Percentiles rank a stretch among this genome's conserved stretches.
These are phyloP conservation scores for Kwoniella botswanensis DNA, from an alignment of 768 basidiomycete species.

Conservation along the genomic window DNA sequence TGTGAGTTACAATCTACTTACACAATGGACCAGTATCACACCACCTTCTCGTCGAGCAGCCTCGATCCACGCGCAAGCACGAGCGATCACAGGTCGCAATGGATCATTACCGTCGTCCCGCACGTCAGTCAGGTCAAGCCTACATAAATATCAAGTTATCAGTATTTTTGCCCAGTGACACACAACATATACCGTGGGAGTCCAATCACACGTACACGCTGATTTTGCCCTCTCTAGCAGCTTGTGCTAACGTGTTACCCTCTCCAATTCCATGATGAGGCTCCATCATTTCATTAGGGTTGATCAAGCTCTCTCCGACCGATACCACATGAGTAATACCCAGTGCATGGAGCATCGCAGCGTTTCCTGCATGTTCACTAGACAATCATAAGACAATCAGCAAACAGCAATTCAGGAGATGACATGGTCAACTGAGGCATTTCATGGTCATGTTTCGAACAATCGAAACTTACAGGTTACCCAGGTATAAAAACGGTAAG, in stretches of 20 bases:
- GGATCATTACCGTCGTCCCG: slow-evolving; percentile 97
- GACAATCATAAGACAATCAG: slow-evolving; percentile 16
- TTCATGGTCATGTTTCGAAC: neutral
- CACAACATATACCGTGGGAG: neutral
- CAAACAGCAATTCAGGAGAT: no score
- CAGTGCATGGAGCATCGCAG: slow-evolving; percentile 91
- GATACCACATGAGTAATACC: slow-evolving; percentile 97
- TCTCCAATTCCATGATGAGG: slow-evolving; percentile 43
- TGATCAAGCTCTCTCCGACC: slow-evolving; percentile 89
- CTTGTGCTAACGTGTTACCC: slow-evolving; percentile 38
- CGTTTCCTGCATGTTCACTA: slow-evolving; percentile 92
- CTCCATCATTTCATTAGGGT: slow-evolving; percentile 50
- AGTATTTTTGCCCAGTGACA: neutral
- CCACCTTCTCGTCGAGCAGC: slow-evolving; percentile 79
- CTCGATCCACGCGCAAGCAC: slow-evolving; percentile 93
- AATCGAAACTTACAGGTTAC: slow-evolving; percentile 76
- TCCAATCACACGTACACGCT: slow-evolving; percentile 30
- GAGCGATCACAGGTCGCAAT: slow-evolving; percentile 82
- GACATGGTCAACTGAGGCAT: no score
- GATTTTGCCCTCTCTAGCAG: slow-evolving; percentile 33
- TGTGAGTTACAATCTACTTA: slow-evolving; percentile 22
- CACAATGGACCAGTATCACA: slow-evolving; percentile 89
- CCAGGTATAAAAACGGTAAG: slow-evolving; percentile 89
- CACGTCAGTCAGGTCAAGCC: slow-evolving; percentile 61
- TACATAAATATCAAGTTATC: slow-evolving; percentile 13